A percentile compares a stretch with the other conserved stretches of the same genome.
Evolutionary conservation across 306 rosid species (phyloP).

Genomic region (Lathyrus tuberosus): DNA sequence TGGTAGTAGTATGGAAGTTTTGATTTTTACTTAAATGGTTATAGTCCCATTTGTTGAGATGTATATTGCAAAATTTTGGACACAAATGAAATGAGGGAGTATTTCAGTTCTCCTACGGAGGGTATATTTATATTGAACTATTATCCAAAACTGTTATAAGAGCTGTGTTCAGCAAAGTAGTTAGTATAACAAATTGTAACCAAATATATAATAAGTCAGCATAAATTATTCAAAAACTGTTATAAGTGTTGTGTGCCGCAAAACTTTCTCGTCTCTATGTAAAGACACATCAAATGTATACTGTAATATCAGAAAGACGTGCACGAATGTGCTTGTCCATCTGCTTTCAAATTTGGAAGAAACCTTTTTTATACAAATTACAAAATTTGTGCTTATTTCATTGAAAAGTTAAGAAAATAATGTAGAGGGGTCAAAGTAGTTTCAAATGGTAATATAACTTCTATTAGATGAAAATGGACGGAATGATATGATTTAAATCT

Average conservation of each 20-base stretch:
- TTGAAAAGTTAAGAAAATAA: not conserved
- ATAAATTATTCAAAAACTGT: not conserved
- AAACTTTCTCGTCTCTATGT: not conserved
- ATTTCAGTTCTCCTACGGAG: not conserved
- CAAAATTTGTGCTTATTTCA: not conserved
- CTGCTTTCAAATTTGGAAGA: not conserved
- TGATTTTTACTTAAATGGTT: constrained; percentile 2
- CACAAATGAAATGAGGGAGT: not conserved
- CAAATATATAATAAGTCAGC: not conserved
- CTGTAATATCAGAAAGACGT: not conserved
- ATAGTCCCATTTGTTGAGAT: constrained; percentile 1
- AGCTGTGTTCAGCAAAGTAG: not conserved
- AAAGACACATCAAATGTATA: not conserved
- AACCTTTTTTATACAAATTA: too few relatives aligned
- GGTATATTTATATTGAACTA: not conserved
- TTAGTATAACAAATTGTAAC: not conserved
- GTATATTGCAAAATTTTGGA: not conserved
- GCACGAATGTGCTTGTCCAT: not conserved
- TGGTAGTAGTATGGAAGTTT: not conserved
- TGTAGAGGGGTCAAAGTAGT: not conserved
- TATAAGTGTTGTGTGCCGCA: not conserved
- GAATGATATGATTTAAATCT: not conserved
- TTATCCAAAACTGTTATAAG: not conserved
- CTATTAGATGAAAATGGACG: not conserved
- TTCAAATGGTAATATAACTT: not conserved